Evolutionary conservation across 1,284 basidiomycete genomes (phyloP).

Genomic region (Sporisorium graminicola): DNA sequence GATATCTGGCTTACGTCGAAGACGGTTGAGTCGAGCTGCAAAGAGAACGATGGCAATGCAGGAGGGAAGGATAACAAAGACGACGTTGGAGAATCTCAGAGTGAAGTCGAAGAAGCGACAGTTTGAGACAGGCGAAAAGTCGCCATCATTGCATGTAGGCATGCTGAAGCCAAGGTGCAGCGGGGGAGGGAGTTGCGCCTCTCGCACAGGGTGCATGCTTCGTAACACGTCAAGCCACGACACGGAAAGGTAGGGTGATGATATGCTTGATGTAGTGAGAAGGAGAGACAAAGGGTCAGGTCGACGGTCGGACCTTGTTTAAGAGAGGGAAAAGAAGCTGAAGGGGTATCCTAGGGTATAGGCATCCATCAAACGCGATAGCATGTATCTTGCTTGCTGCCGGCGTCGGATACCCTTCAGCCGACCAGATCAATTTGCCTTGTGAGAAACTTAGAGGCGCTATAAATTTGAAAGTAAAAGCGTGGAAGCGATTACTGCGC

Average conservation of each 20-base stretch:
- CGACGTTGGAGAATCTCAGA: slow-evolving; percentile 43
- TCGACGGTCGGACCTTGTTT: slow-evolving; percentile 8
- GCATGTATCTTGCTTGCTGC: slow-evolving; percentile 8
- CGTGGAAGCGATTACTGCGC: no score
- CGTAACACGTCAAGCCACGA: slow-evolving; percentile 5
- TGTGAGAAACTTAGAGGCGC: no score
- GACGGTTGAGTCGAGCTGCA: slow-evolving; percentile 2
- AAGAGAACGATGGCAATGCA: slow-evolving; percentile 25
- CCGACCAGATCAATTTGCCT: slow-evolving; percentile 10
- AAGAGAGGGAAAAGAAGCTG: slow-evolving; percentile 2
- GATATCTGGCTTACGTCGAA: slow-evolving; percentile 26
- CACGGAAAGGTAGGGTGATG: slow-evolving; percentile 8
- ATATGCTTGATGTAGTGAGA: slow-evolving; percentile 8
- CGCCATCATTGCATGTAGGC: slow-evolving; percentile 35
- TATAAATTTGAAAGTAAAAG: no score
- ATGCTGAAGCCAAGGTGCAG: slow-evolving; percentile 2
- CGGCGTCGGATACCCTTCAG: slow-evolving; percentile 10
- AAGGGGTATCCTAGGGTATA: slow-evolving; percentile 8
- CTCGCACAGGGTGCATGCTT: no score
- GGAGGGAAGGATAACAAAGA: slow-evolving; percentile 39
- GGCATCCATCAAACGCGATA: slow-evolving; percentile 7
- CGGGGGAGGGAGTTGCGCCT: no score
- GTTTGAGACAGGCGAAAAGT: slow-evolving; percentile 40
- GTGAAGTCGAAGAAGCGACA: slow-evolving; percentile 58
- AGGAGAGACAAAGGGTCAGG: slow-evolving; percentile 7